Evolutionary conservation across 352 stramenopile genomes (phyloP).

Genomic region (Phytophthora meadii): DNA sequence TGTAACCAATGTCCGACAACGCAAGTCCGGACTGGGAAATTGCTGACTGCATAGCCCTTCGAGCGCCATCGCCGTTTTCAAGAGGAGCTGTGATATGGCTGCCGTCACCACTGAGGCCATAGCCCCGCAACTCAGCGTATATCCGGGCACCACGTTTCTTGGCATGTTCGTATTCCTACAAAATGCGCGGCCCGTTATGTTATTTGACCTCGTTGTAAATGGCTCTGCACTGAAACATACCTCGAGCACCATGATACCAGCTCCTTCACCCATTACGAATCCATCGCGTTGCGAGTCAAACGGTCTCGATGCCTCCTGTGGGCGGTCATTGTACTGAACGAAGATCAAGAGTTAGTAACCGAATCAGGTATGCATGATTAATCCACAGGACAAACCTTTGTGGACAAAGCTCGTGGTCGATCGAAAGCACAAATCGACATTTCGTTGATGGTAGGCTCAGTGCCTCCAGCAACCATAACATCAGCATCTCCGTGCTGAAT

Average conservation of each 20-base stretch:
- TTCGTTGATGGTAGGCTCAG: constrained; percentile 93
- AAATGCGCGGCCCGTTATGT: background rate
- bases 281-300: constrained; percentile 95
- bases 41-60: constrained; percentile 91
- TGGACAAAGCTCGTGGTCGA: constrained; percentile 93
- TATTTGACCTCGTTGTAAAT: no score
- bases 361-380: no score
- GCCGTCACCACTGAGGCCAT: constrained; percentile 95
- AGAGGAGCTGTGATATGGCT: constrained; percentile 89
- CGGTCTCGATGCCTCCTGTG: constrained; percentile 87
- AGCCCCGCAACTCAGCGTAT: constrained; percentile 94
- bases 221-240: constrained; percentile 2
- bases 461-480: constrained; percentile 95
- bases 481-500: constrained; percentile 89
- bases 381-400: constrained; percentile 47
- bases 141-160: constrained; percentile 90
- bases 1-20: constrained; percentile 92
- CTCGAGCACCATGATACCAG: constrained; percentile 68
- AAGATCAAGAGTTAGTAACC: background rate
- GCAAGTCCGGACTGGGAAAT: constrained; percentile 73
- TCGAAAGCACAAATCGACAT: constrained; percentile 95
- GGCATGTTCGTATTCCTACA: constrained; percentile 89
- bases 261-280: constrained; percentile 95
- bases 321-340: constrained; percentile 92
- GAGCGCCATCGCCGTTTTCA: constrained; percentile 63